Base-by-base conservation (phyloP, 768 basidiomycete species). In the Naematelia aurantialba region DNA sequence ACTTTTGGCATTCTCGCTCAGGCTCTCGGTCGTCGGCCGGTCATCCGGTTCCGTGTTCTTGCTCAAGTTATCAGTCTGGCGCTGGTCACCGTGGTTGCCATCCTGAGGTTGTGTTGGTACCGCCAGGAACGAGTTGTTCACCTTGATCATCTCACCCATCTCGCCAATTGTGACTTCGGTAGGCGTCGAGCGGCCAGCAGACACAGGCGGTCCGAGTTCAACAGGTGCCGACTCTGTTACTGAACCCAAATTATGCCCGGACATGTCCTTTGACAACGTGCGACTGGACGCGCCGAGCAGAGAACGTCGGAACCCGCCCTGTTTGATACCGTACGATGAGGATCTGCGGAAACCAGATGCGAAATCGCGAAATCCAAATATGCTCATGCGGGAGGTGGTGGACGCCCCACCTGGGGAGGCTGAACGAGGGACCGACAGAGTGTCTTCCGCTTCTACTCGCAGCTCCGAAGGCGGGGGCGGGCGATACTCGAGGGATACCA, bases 61-160 rank as follows among this genome's bases (percentile, higher is more conserved):
- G n/a, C 34, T 39, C 34, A 8, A 39, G 34, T 39, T 39, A n/a
- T n/a, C n/a, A n/a, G n/a, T n/a, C n/a, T n/a, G n/a, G n/a, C n/a
- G n/a, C n/a, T n/a, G n/a, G n/a, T n/a, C n/a, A n/a, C n/a, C n/a
- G n/a, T n/a, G n/a, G n/a, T n/a, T n/a, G n/a, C n/a, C n/a, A n/a
- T n/a, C n/a, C n/a, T n/a, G n/a, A n/a, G n/a, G n/a, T n/a, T n/a
- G n/a, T n/a, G n/a, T n/a, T n/a, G n/a, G n/a, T n/a, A n/a, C n/a
- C n/a, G n/a, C n/a, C n/a, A n/a, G n/a, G n/a, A n/a, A n/a, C n/a
- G n/a, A n/a, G n/a, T n/a, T n/a, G n/a, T n/a, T n/a, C n/a, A n/a
- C n/a, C 46, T 67, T 67, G 51, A 68, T 45, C 24, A 62, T 60
- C 26, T 68, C 67, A 12, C 67, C 63, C 56, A 65, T 55, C 45